Evolutionary conservation across 768 basidiomycete genomes (phyloP).

Genomic region (Collybiopsis confluens): DNA sequence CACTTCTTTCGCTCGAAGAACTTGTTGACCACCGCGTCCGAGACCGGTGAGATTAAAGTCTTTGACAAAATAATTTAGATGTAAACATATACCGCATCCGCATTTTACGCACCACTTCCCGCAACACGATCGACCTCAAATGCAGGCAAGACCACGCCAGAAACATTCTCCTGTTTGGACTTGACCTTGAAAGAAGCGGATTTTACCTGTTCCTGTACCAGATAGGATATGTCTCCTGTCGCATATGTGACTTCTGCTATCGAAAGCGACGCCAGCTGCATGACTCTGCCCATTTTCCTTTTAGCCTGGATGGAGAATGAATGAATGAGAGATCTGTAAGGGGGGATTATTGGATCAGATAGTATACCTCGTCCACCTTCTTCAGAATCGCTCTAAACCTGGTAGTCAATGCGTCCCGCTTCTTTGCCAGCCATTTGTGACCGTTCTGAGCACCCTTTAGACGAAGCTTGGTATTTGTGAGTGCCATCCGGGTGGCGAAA

Average conservation of each 20-base stretch:
- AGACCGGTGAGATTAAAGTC: conserved; percentile 98
- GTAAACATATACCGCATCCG: neutral
- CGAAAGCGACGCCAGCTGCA: conserved; percentile 98
- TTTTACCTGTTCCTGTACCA: conserved; percentile 94
- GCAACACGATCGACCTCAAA: conserved; percentile 88
- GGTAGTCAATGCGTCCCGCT: conserved; percentile 93
- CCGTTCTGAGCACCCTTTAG: conserved; percentile 93
- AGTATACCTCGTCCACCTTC: conserved; percentile 92
- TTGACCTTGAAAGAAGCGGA: conserved; percentile 89
- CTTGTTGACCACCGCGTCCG: conserved; percentile 94
- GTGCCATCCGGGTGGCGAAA: conserved; percentile 96
- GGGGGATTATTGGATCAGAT: neutral
- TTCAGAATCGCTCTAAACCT: conserved; percentile 90
- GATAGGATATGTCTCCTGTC: conserved; percentile 95
- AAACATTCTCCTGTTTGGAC: conserved; percentile 96
- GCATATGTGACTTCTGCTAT: conserved; percentile 98
- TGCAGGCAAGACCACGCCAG: conserved; percentile 91
- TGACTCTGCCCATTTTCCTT: conserved; percentile 97
- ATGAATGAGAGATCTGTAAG: conserved; percentile 15
- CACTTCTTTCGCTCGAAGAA: conserved; percentile 91
- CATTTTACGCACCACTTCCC: conserved; percentile 61
- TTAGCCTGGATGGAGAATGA: conserved; percentile 64
- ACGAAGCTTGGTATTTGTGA: conserved; percentile 87
- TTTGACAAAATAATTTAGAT: conserved; percentile 22
- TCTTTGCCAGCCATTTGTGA: conserved; percentile 94